Conservation (phyloP, 495 filamentous ascomycete genomes). For the Bacidia gigantensis region DNA sequence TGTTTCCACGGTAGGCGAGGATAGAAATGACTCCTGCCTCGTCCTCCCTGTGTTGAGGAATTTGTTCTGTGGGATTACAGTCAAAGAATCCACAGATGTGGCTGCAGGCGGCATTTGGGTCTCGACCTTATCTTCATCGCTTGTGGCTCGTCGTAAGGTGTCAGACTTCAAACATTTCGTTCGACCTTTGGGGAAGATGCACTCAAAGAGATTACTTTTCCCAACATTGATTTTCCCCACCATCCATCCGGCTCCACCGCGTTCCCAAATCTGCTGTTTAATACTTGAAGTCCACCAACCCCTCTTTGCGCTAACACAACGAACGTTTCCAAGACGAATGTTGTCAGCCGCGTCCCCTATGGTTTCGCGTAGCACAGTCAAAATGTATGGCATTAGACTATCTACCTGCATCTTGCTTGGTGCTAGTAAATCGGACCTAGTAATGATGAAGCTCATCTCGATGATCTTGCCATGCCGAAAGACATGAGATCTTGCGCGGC, state of each 20-base stretch:
- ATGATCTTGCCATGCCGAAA: slow-evolving; percentile 46
- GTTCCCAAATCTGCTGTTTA: slow-evolving; percentile 67
- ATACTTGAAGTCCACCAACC: slow-evolving; percentile 79
- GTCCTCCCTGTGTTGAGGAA: neutral
- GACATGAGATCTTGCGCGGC: slow-evolving; percentile 48
- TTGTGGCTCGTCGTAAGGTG: slow-evolving; percentile 5
- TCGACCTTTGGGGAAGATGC: slow-evolving; percentile 69
- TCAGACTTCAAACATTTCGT: slow-evolving; percentile 5
- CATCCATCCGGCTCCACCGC: slow-evolving; percentile 87
- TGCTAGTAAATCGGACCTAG: slow-evolving; percentile 71
- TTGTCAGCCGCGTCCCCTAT: slow-evolving; percentile 46
- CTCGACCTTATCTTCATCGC: neutral
- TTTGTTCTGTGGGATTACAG: neutral
- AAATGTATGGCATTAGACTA: slow-evolving; percentile 65
- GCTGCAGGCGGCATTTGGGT: neutral
- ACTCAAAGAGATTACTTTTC: slow-evolving; percentile 81
- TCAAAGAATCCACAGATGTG: neutral
- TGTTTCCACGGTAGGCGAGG: slow-evolving; percentile 56
- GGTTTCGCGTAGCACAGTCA: slow-evolving; percentile 55
- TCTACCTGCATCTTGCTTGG: slow-evolving; percentile 70
- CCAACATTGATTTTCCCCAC: slow-evolving; percentile 97
- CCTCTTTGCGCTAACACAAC: slow-evolving; percentile 68
- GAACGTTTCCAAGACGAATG: slow-evolving; percentile 66
- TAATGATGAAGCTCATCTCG: slow-evolving; percentile 74
- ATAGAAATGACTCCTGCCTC: slow-evolving; percentile 39